Evolutionary conservation across 1,284 basidiomycete genomes (phyloP), one percentile per base, ranked within the genome.

Genomic region (Phenoliferia sp.): DNA sequence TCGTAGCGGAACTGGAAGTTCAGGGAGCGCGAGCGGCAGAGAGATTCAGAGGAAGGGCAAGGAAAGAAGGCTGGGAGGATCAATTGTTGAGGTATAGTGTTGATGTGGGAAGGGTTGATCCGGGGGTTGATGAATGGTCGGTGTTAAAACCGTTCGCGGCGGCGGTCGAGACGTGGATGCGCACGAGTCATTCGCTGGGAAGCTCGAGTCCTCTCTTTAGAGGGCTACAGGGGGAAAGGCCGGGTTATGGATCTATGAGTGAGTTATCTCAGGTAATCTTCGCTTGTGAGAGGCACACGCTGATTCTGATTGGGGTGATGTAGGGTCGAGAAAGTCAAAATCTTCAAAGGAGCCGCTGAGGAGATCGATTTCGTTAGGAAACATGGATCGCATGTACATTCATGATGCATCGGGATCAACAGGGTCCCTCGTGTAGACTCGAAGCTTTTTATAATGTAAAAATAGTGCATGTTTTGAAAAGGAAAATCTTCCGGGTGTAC

Each of bases 91-190:
- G 65, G 28, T 1, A 64, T 10, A 61, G 64, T 5, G 39, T 33
- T 2, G 58, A 56, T 10, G 56, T 54, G 0, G 39, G 59, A 29
- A 59, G 57, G n/a, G 61, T 33, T n/a, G 48, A 64, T 3, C 39
- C 22, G 0, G 39, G n/a, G 26, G 22, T 31, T 7, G 69, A 69
- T 10, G 69, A 69, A 50, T 59, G 35, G 48, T 57, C 35, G 3
- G 35, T 32, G 7, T n/a, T 35, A 5, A 61, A 55, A 3, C 22
- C 26, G 31, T 31, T 64, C 28, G 28, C n/a, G 15, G 29, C 9
- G 10, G 50, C 19, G 26, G 28, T 44, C 15, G 29, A 28, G 12
- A 29, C 19, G 7, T 57, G 56, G 56, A 33, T 57, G 56, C 32
- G 56, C 32, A 57, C 29, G 32, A 33, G 12, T 16, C 32, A 57